A percentile compares a stretch with the other conserved stretches of the same genome.
phyloP scores from a whole-genome alignment of 495 filamentous ascomycete genomes.

The Thozetella sp. region DNA sequence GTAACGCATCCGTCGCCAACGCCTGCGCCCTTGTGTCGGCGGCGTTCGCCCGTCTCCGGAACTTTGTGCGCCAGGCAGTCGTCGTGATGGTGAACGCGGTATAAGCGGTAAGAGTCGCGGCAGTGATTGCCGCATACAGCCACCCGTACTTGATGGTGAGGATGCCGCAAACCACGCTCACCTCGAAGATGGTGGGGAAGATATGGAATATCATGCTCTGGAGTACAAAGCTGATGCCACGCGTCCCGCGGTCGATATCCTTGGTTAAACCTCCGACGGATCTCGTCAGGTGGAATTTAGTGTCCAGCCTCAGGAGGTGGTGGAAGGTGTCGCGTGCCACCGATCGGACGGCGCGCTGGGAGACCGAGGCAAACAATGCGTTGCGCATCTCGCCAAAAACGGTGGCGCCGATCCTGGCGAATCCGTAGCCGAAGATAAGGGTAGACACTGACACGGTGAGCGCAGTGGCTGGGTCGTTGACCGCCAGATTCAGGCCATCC shows the following conservation, averaged over 20 bases:
- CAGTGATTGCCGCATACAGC: constrained; percentile 90
- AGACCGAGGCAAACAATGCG: constrained; percentile 94
- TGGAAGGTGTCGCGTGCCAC: constrained; percentile 93
- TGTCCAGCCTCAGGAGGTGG: constrained; percentile 84
- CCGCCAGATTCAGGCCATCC: constrained; percentile 95
- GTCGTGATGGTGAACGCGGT: constrained; percentile 93
- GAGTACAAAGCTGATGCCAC: constrained; percentile 94
- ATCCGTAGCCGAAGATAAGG: constrained; percentile 91
- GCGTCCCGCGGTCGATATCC: constrained; percentile 95
- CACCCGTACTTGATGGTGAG: constrained; percentile 93
- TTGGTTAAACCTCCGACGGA: constrained; percentile 94
- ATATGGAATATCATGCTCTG: constrained; percentile 99
- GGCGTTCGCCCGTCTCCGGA: constrained; percentile 90
- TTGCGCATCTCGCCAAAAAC: constrained; percentile 91
- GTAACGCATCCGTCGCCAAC: constrained; percentile 92
- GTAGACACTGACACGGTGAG: constrained; percentile 79
- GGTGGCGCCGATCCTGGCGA: constrained; percentile 82
- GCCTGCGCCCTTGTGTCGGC: constrained; percentile 96
- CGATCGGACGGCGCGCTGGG: constrained; percentile 90
- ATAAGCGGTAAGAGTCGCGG: constrained; percentile 88
- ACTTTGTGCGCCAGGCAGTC: constrained; percentile 95
- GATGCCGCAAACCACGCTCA: constrained; percentile 90
- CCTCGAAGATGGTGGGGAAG: constrained; percentile 90
- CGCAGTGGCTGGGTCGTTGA: constrained; percentile 79
- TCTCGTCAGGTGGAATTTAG: constrained; percentile 90